Conservation (phyloP, 495 filamentous ascomycete species). For the Apodospora peruviana region DNA sequence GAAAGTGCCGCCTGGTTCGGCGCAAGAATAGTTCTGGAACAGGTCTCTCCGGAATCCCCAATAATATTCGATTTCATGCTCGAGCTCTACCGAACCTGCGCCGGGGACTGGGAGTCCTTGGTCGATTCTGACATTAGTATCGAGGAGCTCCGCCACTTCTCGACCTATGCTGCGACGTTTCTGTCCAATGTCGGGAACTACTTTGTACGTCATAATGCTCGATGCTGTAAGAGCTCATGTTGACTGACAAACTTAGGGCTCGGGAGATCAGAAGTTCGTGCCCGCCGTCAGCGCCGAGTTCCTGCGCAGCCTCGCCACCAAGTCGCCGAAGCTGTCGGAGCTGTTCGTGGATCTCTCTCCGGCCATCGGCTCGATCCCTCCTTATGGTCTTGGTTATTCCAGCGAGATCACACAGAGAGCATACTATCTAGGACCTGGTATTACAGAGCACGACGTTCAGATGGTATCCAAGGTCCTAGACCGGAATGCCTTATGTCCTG, state of each 20-base stretch:
- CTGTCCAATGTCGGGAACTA: slow-evolving; percentile 33
- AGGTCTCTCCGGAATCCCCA: slow-evolving; percentile 34
- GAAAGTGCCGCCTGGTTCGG: slow-evolving; percentile 35
- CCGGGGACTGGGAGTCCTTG: slow-evolving; percentile 29
- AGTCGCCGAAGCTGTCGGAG: not conserved
- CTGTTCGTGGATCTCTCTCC: not conserved
- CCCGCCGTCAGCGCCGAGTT: slow-evolving; percentile 7
- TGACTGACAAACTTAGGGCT: no score
- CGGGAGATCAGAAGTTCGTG: slow-evolving; percentile 27
- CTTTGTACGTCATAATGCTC: slow-evolving; percentile 6
- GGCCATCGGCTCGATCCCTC: not conserved
- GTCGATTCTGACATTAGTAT: not conserved
- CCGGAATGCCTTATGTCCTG: slow-evolving; percentile 11
- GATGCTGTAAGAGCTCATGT: no score
- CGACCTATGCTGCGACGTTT: slow-evolving; percentile 29
- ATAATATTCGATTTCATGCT: slow-evolving; percentile 36
- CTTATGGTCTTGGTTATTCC: slow-evolving; percentile 6
- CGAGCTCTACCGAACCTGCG: slow-evolving; percentile 26
- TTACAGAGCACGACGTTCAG: slow-evolving; percentile 15
- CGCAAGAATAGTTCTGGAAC: slow-evolving; percentile 30
- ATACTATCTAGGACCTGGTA: slow-evolving; percentile 15
- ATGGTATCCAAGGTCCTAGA: slow-evolving; percentile 12
- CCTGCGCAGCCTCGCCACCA: slow-evolving; percentile 1
- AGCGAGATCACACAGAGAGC: slow-evolving; percentile 11
- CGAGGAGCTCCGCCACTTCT: slow-evolving; percentile 20